Evolutionary conservation across 345 rosid genomes (phyloP).

Genomic region (Eutrema yunnanense): DNA sequence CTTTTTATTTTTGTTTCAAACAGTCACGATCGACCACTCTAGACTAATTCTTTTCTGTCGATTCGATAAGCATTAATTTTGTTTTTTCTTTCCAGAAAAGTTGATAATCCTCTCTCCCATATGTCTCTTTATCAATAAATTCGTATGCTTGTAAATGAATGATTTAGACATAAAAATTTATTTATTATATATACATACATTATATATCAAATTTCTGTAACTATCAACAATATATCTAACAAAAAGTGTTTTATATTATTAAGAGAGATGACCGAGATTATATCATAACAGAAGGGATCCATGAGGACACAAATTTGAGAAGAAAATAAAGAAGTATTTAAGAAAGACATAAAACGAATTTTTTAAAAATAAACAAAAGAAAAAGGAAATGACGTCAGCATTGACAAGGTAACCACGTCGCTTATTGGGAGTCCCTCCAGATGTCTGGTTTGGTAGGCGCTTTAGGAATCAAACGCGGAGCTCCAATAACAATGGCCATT

Average conservation of each 20-base stretch:
- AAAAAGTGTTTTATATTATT: too few relatives aligned
- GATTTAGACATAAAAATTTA: too few relatives aligned
- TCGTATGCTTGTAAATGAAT: background rate
- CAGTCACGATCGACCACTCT: background rate
- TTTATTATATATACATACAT: too few relatives aligned
- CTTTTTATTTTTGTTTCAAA: background rate
- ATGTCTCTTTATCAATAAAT: background rate
- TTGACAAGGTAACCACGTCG: constrained; percentile 34
- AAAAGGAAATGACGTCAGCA: constrained; percentile 22
- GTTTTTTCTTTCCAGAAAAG: background rate
- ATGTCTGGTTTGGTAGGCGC: constrained; percentile 59
- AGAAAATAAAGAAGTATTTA: too few relatives aligned
- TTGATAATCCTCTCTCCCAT: background rate
- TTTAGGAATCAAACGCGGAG: constrained; percentile 58
- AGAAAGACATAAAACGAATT: background rate
- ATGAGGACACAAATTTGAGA: background rate
- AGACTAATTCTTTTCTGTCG: background rate
- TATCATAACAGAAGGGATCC: background rate
- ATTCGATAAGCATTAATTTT: background rate
- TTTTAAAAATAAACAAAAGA: too few relatives aligned
- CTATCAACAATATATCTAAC: background rate
- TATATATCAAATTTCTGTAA: too few relatives aligned
- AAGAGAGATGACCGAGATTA: too few relatives aligned
- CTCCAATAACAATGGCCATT: constrained; percentile 30
- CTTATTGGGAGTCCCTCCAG: constrained; percentile 40